These are phyloP conservation scores for Pleurotus eryngii DNA, from an alignment of 768 basidiomycete species.

Conservation along the genomic window DNA sequence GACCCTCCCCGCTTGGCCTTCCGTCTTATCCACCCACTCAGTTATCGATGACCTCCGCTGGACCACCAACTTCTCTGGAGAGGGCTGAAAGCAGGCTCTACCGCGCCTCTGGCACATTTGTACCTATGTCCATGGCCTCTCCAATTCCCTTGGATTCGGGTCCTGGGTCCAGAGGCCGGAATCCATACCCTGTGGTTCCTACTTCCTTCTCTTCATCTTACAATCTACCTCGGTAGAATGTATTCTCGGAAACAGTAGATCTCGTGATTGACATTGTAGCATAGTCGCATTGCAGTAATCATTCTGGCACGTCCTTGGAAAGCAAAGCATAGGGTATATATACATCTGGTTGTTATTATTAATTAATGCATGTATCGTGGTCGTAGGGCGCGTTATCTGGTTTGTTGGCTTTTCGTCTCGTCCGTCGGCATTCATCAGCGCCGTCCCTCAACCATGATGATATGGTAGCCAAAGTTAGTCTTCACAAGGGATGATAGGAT, in stretches of 20 bases:
- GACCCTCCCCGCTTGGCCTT: not conserved
- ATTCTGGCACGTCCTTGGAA: too few species aligned
- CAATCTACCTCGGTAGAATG: not conserved
- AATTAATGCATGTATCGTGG: not conserved
- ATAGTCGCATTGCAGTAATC: not conserved
- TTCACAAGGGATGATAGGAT: slow-evolving; percentile 70
- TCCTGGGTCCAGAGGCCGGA: not conserved
- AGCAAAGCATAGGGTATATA: not conserved
- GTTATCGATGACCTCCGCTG: not conserved
- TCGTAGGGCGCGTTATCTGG: too few species aligned
- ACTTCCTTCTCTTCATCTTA: slow-evolving; percentile 8
- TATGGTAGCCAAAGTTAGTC: slow-evolving; percentile 82
- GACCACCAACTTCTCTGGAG: slow-evolving; percentile 6
- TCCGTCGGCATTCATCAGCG: slow-evolving; percentile 31
- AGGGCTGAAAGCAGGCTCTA: not conserved
- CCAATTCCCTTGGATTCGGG: not conserved
- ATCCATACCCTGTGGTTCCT: slow-evolving; percentile 17
- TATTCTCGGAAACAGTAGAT: not conserved
- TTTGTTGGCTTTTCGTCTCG: too few species aligned
- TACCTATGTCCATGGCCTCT: not conserved
- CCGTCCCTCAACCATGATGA: slow-evolving; percentile 89
- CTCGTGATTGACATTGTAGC: not conserved
- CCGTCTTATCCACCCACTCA: not conserved
- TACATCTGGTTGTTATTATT: not conserved
- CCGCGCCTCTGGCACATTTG: slow-evolving; percentile 1